A percentile compares a stretch with the other conserved stretches of the same genome.
Evolutionary conservation across 2,329 filamentous ascomycete species (phyloP).

Genomic region (Aspergillus terreus): DNA sequence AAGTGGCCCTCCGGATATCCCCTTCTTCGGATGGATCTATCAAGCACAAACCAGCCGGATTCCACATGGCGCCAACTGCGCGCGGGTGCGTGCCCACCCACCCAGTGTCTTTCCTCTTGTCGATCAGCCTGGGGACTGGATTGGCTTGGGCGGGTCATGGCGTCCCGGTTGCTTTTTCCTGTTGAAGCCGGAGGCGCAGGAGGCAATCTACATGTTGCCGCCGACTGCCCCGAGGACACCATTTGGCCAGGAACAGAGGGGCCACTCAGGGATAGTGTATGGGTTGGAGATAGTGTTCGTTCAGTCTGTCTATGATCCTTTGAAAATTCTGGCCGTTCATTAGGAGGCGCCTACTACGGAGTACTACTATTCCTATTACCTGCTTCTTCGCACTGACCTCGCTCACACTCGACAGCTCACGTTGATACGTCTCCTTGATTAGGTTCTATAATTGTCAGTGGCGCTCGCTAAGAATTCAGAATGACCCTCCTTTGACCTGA

Average conservation of each 20-base stretch:
- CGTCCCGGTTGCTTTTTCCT: not conserved
- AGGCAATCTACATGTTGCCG: conserved; percentile 22
- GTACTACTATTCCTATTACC: not conserved
- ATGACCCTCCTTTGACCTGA: too few species aligned
- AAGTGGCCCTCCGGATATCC: not conserved
- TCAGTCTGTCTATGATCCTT: not conserved
- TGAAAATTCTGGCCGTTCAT: not conserved
- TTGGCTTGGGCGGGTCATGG: not conserved
- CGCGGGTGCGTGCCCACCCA: not conserved
- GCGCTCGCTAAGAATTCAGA: not conserved
- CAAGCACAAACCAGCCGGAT: not conserved
- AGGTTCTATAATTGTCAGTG: not conserved
- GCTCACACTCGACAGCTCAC: conserved; percentile 20
- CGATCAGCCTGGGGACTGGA: not conserved
- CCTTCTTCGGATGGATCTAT: not conserved
- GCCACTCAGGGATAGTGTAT: not conserved
- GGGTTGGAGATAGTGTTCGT: not conserved
- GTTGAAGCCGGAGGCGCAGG: not conserved
- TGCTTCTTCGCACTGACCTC: conserved; percentile 11
- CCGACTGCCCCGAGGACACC: conserved; percentile 7
- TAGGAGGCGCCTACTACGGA: too few species aligned
- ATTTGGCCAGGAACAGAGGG: too few species aligned
- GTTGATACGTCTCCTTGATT: conserved; percentile 24
- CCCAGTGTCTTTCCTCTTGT: not conserved
- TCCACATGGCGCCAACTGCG: not conserved